Percentiles rank a stretch among this genome's conserved stretches.
phyloP scores from a whole-genome alignment of 208 protist genomes.

The Acanthamoeba royreba region DNA sequence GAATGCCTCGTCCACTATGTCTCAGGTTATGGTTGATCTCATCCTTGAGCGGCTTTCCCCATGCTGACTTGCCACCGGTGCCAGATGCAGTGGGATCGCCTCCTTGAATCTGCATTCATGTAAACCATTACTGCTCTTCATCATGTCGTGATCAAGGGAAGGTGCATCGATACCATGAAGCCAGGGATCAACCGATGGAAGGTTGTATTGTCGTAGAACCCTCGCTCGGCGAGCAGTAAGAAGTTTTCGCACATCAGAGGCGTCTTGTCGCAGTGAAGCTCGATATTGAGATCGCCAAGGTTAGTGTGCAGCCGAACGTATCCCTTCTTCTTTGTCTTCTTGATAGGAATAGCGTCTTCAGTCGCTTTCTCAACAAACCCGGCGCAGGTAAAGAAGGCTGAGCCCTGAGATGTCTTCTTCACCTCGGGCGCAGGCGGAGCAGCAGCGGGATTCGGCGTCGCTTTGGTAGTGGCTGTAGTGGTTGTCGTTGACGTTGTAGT shows the following conservation, averaged over 20 bases:
- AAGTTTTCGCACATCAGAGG: slow-evolving; percentile 79
- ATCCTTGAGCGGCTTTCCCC: slow-evolving; percentile 74
- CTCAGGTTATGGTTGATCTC: slow-evolving; percentile 51
- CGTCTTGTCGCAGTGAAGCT: slow-evolving; percentile 68
- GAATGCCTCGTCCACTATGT: slow-evolving; percentile 71
- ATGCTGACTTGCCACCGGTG: slow-evolving; percentile 78
- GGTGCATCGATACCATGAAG: slow-evolving; percentile 86
- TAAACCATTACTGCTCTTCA: no score
- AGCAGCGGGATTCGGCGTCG: no score
- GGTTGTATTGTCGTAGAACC: slow-evolving; percentile 79
- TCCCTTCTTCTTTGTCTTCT: slow-evolving; percentile 38
- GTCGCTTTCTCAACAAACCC: background rate
- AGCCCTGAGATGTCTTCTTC: background rate
- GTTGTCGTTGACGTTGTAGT: background rate
- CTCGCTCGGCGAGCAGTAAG: slow-evolving; percentile 53
- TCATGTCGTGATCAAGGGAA: no score
- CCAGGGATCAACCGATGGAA: slow-evolving; percentile 83
- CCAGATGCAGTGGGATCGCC: slow-evolving; percentile 83
- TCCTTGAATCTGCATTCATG: slow-evolving; percentile 60
- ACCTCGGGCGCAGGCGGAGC: background rate
- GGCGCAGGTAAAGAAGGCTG: background rate
- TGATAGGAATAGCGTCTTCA: background rate
- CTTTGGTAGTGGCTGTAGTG: background rate
- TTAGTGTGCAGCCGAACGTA: slow-evolving; percentile 77
- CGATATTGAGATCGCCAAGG: slow-evolving; percentile 75